Conservation (phyloP, 176 grass and related monocot species). For the Lolium rigidum region DNA sequence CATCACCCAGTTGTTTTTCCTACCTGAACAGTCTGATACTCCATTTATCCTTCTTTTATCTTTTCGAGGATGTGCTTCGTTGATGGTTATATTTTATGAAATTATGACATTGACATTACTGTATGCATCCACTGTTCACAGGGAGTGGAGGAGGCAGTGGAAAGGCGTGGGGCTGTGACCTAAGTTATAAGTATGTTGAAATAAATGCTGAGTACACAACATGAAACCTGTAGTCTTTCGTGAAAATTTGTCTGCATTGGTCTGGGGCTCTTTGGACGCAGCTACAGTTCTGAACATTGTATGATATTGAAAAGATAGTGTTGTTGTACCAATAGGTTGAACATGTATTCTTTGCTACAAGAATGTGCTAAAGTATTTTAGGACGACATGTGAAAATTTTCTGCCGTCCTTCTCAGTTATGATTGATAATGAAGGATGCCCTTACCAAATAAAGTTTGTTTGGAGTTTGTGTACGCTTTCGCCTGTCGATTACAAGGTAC, state of each 20-base stretch:
- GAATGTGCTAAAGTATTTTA: neutral
- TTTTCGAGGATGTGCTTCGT: neutral
- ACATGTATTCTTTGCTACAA: constrained; percentile 5
- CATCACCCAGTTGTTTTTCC: neutral
- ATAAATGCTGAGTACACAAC: constrained; percentile 99
- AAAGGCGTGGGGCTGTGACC: constrained; percentile 95
- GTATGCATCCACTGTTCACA: constrained; percentile 29
- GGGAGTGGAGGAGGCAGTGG: constrained; percentile 69
- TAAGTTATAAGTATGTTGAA: constrained; percentile 98
- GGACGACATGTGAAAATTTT: neutral
- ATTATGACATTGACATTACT: neutral
- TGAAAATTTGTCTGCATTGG: constrained; percentile 25
- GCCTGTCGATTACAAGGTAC: neutral
- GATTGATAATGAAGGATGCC: neutral
- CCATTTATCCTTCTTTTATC: neutral
- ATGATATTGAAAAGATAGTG: constrained; percentile 22
- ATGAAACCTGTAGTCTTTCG: constrained; percentile 29
- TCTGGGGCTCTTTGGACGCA: constrained; percentile 8
- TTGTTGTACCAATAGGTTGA: constrained; percentile 34
- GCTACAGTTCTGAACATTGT: neutral
- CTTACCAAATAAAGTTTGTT: neutral
- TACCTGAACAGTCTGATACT: constrained; percentile 4
- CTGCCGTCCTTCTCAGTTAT: neutral
- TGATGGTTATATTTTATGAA: constrained; percentile 21
- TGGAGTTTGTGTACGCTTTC: neutral